Evolutionary conservation across 1,139 yeast genomes (phyloP).

Genomic region (Scheffersomyces illinoinensis): DNA sequence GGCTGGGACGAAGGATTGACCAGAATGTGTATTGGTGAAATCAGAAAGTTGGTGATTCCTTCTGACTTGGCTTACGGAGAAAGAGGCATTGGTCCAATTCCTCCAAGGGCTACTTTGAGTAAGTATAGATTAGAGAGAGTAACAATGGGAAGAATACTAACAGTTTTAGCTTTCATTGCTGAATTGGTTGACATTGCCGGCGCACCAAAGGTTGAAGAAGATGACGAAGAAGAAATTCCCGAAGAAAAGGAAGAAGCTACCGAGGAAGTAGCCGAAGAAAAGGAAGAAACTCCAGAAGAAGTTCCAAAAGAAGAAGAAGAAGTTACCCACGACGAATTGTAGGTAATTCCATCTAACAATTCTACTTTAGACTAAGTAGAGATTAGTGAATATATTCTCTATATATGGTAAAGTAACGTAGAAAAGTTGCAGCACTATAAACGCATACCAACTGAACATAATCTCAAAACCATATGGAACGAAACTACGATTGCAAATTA

Average conservation of each 20-base stretch:
- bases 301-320: conserved; percentile 30
- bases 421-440: not conserved
- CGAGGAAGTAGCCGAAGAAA: not conserved
- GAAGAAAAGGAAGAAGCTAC: not conserved
- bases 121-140: conserved; percentile 13
- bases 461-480: not conserved
- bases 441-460: not conserved
- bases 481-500: not conserved
- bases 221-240: not conserved
- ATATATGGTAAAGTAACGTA: too few species aligned
- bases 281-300: not conserved
- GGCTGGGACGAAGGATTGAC: conserved; percentile 88
- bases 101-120: conserved; percentile 66
- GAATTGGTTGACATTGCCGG: conserved; percentile 55
- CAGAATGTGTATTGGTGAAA: conserved; percentile 82
- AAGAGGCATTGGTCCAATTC: conserved; percentile 77
- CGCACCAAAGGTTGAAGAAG: conserved; percentile 3
- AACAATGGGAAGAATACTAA: conserved; percentile 13
- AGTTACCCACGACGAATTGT: conserved; percentile 15
- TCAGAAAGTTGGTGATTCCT: conserved; percentile 76
- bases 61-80: conserved; percentile 76
- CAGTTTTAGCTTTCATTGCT: conserved; percentile 45
- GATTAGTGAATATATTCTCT: not conserved
- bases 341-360: not conserved
- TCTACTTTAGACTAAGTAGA: not conserved